Evolutionary conservation across 768 basidiomycete genomes (phyloP), one percentile per base, ranked within the genome.

Genomic region (Mrakia gelida): DNA sequence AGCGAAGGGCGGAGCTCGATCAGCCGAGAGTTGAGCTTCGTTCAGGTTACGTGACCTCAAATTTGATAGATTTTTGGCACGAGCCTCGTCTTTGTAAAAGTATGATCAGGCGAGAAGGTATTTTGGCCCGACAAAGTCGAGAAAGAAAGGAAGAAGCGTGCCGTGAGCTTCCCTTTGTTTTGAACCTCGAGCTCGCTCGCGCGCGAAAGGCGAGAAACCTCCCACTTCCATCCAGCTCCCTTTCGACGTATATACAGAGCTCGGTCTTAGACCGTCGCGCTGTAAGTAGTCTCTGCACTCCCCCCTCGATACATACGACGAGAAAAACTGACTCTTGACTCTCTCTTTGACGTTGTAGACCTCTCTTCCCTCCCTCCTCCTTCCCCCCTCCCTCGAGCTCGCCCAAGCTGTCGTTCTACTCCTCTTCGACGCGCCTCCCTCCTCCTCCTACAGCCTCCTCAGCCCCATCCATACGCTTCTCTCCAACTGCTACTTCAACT

Each of bases 361-460:
- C 16, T 16, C 61, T 3, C 62, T 63, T 41, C 45, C 21, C 5
- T 62, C 73, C 62, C 15, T 32, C 43, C 3, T 62, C n/a, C 59
- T 75, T 23, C 32, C n/a, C 43, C n/a, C 41, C 61, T 32, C 32
- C 38, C 43, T 18, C 43, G 41, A 23, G n/a, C 59, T 30, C 32
- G 73, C 59, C 28, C 73, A 38, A 28, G 41, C 41, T 41, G 73
- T 43, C 73, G 34, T 59, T 59, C 59, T 43, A 56, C 41, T 41
- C 73, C 23, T n/a, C 56, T 38, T 43, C 59, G 59, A 38, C 73
- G 43, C 73, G 61, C 16, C 62, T 65, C 41, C 26, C 43, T 16
- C 43, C 43, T n/a, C 43, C 63, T 30, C 63, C 65, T 26, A 45
- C 49, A 1, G 45, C 45, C 28, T 28, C 73, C 15, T 75, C 41